phyloP scores from a whole-genome alignment of 2,329 filamentous ascomycete genomes.

The Paracoccidioides brasiliensis region DNA sequence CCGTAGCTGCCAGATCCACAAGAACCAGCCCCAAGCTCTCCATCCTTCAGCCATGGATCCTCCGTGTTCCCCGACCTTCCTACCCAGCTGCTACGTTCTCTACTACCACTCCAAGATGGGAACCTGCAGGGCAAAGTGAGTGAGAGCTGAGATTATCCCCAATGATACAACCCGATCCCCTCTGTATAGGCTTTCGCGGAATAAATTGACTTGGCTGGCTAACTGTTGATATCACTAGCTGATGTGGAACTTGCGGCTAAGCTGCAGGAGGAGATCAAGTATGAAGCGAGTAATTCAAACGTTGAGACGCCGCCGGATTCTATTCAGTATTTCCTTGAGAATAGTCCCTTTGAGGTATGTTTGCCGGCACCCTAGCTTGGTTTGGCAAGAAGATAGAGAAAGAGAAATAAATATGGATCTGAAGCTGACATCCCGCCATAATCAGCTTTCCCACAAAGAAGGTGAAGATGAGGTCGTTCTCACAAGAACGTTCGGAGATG shows the following conservation, averaged over 20 bases:
- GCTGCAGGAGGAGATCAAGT: slow-evolving; percentile 67
- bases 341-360: slow-evolving; percentile 63
- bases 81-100: slow-evolving; percentile 33
- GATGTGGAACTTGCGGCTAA: slow-evolving; percentile 77
- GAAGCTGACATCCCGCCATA: neutral
- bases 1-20: slow-evolving; percentile 33
- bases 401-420: neutral
- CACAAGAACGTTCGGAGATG: slow-evolving; percentile 69
- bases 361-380: neutral
- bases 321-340: slow-evolving; percentile 79
- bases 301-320: slow-evolving; percentile 59
- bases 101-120: slow-evolving; percentile 29
- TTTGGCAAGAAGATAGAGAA: neutral
- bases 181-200: no score
- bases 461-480: slow-evolving; percentile 83
- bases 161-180: no score
- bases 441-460: slow-evolving; percentile 54
- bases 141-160: neutral
- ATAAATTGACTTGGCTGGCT: neutral
- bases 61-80: slow-evolving; percentile 28
- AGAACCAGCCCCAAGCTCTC: slow-evolving; percentile 36
- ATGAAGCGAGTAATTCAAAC: slow-evolving; percentile 64
- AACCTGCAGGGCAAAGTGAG: slow-evolving; percentile 37
- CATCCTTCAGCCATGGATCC: slow-evolving; percentile 37
- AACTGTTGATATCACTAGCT: slow-evolving; percentile 24